These are phyloP conservation scores for Microascus cirrosus DNA, from an alignment of 2,329 filamentous ascomycete genomes.

Conservation along the genomic window DNA sequence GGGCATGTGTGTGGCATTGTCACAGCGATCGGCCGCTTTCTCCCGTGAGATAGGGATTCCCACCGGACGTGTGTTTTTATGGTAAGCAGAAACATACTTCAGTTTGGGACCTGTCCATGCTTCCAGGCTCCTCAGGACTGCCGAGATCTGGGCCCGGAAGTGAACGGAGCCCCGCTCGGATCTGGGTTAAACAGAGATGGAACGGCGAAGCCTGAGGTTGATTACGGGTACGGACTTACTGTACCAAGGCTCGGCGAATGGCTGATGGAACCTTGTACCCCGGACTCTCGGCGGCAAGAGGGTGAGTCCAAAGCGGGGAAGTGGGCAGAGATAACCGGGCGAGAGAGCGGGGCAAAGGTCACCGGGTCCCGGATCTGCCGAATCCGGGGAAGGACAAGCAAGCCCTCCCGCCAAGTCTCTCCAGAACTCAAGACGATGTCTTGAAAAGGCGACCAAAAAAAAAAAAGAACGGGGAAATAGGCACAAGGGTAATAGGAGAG, in stretches of 20 bases:
- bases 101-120: no score
- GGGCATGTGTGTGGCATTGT: not conserved
- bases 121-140: no score
- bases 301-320: not conserved
- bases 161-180: no score
- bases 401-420: not conserved
- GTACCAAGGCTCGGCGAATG: not conserved
- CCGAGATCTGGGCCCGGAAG: no score
- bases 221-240: not conserved
- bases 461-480: not conserved
- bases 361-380: not conserved
- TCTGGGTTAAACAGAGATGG: no score
- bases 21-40: not conserved
- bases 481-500: not conserved
- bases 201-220: not conserved
- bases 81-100: not conserved
- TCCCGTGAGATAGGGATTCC: not conserved
- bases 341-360: not conserved
- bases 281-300: not conserved
- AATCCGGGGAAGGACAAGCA: not conserved
- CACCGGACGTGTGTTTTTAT: not conserved
- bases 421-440: not conserved
- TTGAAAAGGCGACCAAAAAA: not conserved
- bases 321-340: not conserved
- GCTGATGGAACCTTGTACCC: not conserved